Percentiles rank a stretch among this genome's conserved stretches.
phyloP scores from a whole-genome alignment of 805 yeast genomes.

The Wickerhamomyces hampshirensis region DNA sequence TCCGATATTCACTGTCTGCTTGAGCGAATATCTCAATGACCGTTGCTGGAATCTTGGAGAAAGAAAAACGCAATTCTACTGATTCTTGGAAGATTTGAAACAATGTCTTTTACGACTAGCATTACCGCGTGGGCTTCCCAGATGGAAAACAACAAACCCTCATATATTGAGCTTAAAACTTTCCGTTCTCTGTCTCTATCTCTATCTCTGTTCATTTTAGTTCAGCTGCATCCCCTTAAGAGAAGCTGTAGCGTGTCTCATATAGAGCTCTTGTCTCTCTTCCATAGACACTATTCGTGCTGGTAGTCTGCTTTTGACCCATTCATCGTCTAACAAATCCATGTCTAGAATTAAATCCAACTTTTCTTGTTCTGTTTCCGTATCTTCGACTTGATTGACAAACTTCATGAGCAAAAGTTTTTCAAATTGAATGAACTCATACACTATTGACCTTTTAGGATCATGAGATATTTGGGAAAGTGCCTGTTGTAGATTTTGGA shows the following conservation, averaged over 20 bases:
- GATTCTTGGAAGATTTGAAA: too few species aligned
- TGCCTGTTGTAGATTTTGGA: slow-evolving; percentile 1
- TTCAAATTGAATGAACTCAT: slow-evolving; percentile 17
- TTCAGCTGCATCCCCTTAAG: background rate
- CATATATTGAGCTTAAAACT: too few species aligned
- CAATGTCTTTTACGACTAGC: too few species aligned
- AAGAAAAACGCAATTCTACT: too few species aligned
- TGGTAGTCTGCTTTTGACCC: slow-evolving; percentile 20
- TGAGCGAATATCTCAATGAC: too few species aligned
- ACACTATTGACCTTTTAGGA: slow-evolving; percentile 12
- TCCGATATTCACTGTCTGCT: too few species aligned
- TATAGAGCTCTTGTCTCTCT: slow-evolving; percentile 7
- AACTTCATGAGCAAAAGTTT: slow-evolving; percentile 9
- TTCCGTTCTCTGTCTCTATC: background rate
- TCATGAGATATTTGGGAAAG: background rate
- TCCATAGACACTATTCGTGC: slow-evolving; percentile 17
- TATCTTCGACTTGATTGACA: background rate
- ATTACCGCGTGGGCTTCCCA: too few species aligned
- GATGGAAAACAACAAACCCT: too few species aligned
- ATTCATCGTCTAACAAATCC: slow-evolving; percentile 20
- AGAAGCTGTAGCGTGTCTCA: slow-evolving; percentile 3
- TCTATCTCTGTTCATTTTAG: too few species aligned
- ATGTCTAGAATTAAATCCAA: slow-evolving; percentile 17
- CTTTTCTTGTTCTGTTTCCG: slow-evolving; percentile 8
- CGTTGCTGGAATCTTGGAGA: too few species aligned